These are phyloP conservation scores for Garcia nutans DNA, from an alignment of 345 rosid species.

Conservation along the genomic window DNA sequence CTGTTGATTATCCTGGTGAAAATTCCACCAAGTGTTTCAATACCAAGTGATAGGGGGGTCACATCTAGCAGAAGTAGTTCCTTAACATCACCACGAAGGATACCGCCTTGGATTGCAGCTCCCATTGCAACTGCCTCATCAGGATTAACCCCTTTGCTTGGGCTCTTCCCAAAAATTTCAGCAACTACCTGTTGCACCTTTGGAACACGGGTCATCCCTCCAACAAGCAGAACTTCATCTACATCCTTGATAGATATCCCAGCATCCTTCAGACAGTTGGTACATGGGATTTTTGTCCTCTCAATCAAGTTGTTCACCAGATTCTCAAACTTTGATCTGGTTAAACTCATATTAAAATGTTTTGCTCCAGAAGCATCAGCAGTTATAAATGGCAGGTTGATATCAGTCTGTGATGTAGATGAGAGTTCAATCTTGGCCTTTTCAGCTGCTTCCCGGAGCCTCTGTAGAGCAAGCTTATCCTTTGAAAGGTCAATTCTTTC, in stretches of 20 bases:
- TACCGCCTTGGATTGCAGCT: constrained; percentile 58
- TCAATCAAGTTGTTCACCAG: constrained; percentile 71
- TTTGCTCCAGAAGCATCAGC: constrained; percentile 86
- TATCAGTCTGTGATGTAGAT: constrained; percentile 81
- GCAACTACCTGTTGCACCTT: constrained; percentile 76
- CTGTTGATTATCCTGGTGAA: constrained; percentile 68
- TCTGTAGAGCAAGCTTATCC: constrained; percentile 81
- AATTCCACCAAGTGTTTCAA: constrained; percentile 86
- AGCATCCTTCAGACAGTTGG: constrained; percentile 82
- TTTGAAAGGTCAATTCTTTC: constrained; percentile 60
- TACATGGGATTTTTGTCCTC: constrained; percentile 68
- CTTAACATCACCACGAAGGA: constrained; percentile 90
- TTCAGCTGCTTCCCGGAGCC: constrained; percentile 91
- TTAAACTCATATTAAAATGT: constrained; percentile 75
- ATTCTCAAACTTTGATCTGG: constrained; percentile 71
- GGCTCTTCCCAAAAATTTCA: constrained; percentile 76
- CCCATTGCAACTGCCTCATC: constrained; percentile 5
- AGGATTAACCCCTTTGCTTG: constrained; percentile 66
- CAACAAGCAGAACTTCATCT: constrained; percentile 82
- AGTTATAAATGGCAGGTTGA: constrained; percentile 79
- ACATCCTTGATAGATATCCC: constrained; percentile 63
- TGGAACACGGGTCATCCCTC: constrained; percentile 98
- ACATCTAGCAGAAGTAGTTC: constrained; percentile 85
- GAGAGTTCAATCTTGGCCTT: constrained; percentile 90
- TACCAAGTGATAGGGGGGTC: constrained; percentile 84